A percentile compares a stretch with the other conserved stretches of the same genome.
These are phyloP conservation scores for Paecilomyces dactylethromorphus DNA, from an alignment of 2,329 filamentous ascomycete genomes.

Conservation along the genomic window DNA sequence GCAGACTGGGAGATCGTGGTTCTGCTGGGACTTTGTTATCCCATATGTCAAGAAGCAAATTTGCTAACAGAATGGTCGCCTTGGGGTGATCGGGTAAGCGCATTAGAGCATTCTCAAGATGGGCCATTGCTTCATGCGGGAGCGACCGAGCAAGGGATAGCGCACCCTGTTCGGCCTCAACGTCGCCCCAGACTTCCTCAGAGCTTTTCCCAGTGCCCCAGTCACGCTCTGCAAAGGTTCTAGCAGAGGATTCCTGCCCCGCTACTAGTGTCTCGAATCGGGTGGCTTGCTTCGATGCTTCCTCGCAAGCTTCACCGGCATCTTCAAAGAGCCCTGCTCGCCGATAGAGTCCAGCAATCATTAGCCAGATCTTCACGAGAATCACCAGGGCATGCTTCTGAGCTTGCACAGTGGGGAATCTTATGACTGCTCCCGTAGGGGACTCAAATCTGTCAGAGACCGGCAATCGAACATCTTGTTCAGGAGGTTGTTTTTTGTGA, in stretches of 20 bases:
- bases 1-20: slow-evolving; percentile 22
- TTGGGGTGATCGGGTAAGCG: slow-evolving; percentile 72
- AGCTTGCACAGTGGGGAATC: slow-evolving; percentile 45
- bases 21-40: slow-evolving; percentile 41
- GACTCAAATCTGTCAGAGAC: slow-evolving; percentile 30
- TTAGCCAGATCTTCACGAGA: slow-evolving; percentile 78
- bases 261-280: slow-evolving; percentile 62
- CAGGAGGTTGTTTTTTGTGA: slow-evolving; percentile 37
- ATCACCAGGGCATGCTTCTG: slow-evolving; percentile 51
- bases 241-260: slow-evolving; percentile 55
- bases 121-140: slow-evolving; percentile 63
- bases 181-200: slow-evolving; percentile 78
- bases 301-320: slow-evolving; percentile 68
- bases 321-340: slow-evolving; percentile 75
- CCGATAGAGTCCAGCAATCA: slow-evolving; percentile 82
- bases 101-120: slow-evolving; percentile 77
- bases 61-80: slow-evolving; percentile 75
- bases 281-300: slow-evolving; percentile 72
- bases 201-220: slow-evolving; percentile 79
- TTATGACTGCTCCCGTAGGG: slow-evolving; percentile 37
- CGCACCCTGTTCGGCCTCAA: slow-evolving; percentile 70
- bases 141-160: slow-evolving; percentile 56
- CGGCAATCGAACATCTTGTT: slow-evolving; percentile 35
- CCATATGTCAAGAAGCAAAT: slow-evolving; percentile 82
- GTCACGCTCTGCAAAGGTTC: slow-evolving; percentile 56